Evolutionary conservation across 2,329 filamentous ascomycete species (phyloP).

Genomic region (Leptographium wingfieldii): DNA sequence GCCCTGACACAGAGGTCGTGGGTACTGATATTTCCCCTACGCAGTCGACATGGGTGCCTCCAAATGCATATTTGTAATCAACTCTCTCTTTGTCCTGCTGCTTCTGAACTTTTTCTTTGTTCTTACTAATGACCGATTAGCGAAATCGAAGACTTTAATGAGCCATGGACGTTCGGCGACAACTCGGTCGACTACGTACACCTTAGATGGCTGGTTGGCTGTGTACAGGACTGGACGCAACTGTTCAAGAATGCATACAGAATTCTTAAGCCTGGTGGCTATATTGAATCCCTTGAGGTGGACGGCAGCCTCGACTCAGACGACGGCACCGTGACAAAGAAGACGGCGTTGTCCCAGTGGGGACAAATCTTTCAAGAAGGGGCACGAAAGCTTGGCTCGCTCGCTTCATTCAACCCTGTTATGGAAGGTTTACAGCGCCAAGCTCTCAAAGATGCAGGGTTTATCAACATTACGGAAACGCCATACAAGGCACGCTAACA

Average conservation of each 20-base stretch:
- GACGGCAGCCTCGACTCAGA: constrained; percentile 12
- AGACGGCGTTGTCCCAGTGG: constrained; percentile 14
- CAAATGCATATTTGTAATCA: constrained; percentile 6
- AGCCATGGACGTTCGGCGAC: constrained; percentile 14
- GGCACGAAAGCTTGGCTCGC: neutral
- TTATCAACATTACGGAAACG: neutral
- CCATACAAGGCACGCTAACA: constrained; percentile 6
- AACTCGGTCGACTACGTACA: constrained; percentile 18
- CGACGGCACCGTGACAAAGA: constrained; percentile 13
- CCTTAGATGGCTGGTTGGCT: constrained; percentile 15
- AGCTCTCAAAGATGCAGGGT: neutral
- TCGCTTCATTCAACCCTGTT: neutral
- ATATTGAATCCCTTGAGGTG: constrained; percentile 14
- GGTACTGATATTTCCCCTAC: constrained; percentile 32
- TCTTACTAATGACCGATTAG: neutral
- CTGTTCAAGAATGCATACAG: constrained; percentile 13
- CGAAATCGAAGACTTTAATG: constrained; percentile 17
- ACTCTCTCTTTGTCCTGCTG: neutral
- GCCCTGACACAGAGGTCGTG: constrained; percentile 28
- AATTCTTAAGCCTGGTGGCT: constrained; percentile 36
- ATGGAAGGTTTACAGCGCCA: neutral
- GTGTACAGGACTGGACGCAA: constrained; percentile 14
- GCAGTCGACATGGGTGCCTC: constrained; percentile 9
- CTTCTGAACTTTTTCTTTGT: neutral
- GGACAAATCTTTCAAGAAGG: neutral